Percentiles rank a stretch among this genome's conserved stretches.
phyloP scores from a whole-genome alignment of 2,329 filamentous ascomycete genomes.

The Ustilaginoidea virens region DNA sequence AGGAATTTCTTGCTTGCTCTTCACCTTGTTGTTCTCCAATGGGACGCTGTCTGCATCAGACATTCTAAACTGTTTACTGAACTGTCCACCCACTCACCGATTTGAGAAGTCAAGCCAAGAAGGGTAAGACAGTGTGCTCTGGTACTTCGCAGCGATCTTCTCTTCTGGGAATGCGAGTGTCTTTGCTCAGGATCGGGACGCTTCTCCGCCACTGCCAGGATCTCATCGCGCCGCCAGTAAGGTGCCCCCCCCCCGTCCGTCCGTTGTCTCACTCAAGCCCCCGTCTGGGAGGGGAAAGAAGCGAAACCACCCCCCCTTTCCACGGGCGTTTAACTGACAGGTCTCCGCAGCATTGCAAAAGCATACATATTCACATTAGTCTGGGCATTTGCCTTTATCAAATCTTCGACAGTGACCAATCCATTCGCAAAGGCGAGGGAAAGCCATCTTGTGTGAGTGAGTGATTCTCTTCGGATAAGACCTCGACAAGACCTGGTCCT shows the following conservation, averaged over 20 bases:
- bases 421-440: constrained; percentile 12
- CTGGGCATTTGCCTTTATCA: constrained; percentile 16
- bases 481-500: constrained; percentile 22
- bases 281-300: constrained; percentile 14
- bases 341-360: constrained; percentile 15
- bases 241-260: constrained; percentile 14
- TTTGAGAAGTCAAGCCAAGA: constrained; percentile 8
- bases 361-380: constrained; percentile 15
- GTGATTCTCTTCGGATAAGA: constrained; percentile 19
- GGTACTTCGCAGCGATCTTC: constrained; percentile 9
- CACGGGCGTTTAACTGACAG: constrained; percentile 16
- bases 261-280: constrained; percentile 21
- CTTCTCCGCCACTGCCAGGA: constrained; percentile 17
- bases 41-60: constrained; percentile 8
- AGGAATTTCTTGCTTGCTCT: constrained; percentile 8
- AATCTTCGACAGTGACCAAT: constrained; percentile 22
- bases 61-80: constrained; percentile 8
- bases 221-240: constrained; percentile 17
- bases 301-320: constrained; percentile 11
- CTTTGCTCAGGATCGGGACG: constrained; percentile 20
- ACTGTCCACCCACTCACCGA: constrained; percentile 10
- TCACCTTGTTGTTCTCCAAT: constrained; percentile 8
- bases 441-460: constrained; percentile 13
- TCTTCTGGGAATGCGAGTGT: constrained; percentile 23
- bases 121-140: constrained; percentile 10